Evolutionary conservation across 2,329 filamentous ascomycete genomes (phyloP).

Genomic region (Aureobasidium sp.): DNA sequence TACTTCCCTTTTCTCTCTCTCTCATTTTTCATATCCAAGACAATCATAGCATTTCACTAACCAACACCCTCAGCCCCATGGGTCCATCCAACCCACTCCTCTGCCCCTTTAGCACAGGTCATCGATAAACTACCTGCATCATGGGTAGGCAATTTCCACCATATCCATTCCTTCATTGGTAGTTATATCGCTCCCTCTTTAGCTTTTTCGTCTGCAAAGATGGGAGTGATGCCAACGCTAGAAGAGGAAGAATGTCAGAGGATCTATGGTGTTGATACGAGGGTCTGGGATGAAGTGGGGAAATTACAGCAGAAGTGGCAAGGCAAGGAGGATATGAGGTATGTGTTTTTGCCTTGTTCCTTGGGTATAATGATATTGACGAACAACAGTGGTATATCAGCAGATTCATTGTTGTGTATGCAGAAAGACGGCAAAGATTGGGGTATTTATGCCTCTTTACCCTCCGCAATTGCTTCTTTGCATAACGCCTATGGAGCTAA

Average conservation of each 20-base stretch:
- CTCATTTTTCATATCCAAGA: too few relatives aligned
- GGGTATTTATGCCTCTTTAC: constrained; percentile 27
- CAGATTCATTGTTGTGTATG: constrained; percentile 31
- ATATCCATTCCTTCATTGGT: constrained; percentile 25
- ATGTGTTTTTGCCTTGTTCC: too few relatives aligned
- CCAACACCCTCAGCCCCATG: constrained; percentile 28
- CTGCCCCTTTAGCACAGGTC: constrained; percentile 20
- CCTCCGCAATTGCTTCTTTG: not conserved
- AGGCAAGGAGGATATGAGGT: too few relatives aligned
- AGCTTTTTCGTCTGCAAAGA: constrained; percentile 22
- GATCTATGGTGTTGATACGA: too few relatives aligned
- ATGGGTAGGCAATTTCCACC: constrained; percentile 25
- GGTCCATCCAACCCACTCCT: constrained; percentile 32
- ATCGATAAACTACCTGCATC: constrained; percentile 21
- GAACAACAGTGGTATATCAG: constrained; percentile 24
- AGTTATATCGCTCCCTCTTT: constrained; percentile 23
- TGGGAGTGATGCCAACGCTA: not conserved
- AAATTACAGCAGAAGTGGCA: too few relatives aligned
- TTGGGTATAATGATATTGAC: too few relatives aligned
- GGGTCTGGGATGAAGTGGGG: not conserved
- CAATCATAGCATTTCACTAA: too few relatives aligned
- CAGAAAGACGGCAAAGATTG: constrained; percentile 26
- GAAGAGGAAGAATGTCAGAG: not conserved
- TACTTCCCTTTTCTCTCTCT: too few relatives aligned
- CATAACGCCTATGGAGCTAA: too few relatives aligned